These are phyloP conservation scores for Omphalotus olearius DNA, from an alignment of 1,284 basidiomycete species.

Conservation along the genomic window DNA sequence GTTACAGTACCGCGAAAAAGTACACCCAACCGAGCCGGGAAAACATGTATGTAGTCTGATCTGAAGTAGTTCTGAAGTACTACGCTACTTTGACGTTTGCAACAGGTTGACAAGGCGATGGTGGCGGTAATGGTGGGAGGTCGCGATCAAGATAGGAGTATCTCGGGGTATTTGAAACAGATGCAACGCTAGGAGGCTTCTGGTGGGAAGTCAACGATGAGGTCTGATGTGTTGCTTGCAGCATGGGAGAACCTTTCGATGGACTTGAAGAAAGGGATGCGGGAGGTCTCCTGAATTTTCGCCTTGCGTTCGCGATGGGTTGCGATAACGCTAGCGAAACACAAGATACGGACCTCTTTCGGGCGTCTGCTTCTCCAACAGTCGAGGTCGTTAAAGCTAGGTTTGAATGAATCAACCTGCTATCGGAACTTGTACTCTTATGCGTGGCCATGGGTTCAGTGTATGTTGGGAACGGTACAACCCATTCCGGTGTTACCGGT, in stretches of 20 bases:
- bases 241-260: neutral
- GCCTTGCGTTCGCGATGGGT: neutral
- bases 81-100: too few relatives aligned
- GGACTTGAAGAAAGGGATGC: neutral
- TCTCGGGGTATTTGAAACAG: too few relatives aligned
- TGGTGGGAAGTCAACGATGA: too few relatives aligned
- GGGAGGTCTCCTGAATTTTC: neutral
- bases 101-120: neutral
- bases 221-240: neutral
- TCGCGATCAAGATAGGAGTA: neutral
- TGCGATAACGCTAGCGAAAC: neutral
- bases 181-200: too few relatives aligned
- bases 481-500: neutral
- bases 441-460: too few relatives aligned
- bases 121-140: neutral
- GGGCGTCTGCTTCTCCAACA: neutral
- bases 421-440: too few relatives aligned
- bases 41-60: too few relatives aligned
- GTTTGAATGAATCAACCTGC: neutral
- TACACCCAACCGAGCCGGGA: too few relatives aligned
- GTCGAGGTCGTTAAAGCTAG: neutral
- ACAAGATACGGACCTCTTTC: neutral
- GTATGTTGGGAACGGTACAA: too few relatives aligned
- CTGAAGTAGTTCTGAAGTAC: too few relatives aligned
- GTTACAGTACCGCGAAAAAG: too few relatives aligned